These are phyloP conservation scores for Phytophthora crassamura DNA, from an alignment of 352 stramenopile genomes.

Conservation along the genomic window DNA sequence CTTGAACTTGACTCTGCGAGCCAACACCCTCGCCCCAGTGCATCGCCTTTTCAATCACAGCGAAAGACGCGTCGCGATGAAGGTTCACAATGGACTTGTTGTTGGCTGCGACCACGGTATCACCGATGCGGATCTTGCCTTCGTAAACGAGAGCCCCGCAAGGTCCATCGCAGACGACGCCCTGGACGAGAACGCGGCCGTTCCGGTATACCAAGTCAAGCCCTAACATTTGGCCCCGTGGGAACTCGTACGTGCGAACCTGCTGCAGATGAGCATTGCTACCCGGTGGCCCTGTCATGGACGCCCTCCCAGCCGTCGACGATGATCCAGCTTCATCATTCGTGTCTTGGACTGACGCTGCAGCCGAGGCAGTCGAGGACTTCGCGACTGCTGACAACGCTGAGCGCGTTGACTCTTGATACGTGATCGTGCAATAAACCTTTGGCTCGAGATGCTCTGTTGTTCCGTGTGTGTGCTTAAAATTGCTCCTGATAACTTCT, in stretches of 20 bases:
- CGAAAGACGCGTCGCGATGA: conserved; percentile 79
- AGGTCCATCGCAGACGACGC: conserved; percentile 68
- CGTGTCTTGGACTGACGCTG: conserved; percentile 16
- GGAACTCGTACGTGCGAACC: conserved; percentile 73
- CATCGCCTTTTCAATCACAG: conserved; percentile 75
- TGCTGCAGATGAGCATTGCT: conserved; percentile 48
- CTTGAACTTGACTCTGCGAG: conserved; percentile 19
- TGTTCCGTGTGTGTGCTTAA: conserved; percentile 38
- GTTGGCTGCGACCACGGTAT: conserved; percentile 81
- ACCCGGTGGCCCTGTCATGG: conserved; percentile 11
- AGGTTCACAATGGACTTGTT: conserved; percentile 84
- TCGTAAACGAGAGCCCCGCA: conserved; percentile 70
- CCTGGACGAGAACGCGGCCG: conserved; percentile 79
- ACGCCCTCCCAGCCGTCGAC: background rate
- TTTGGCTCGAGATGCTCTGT: conserved; percentile 56
- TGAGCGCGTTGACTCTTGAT: conserved; percentile 77
- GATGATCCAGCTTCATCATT: conserved; percentile 19
- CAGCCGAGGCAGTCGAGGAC: conserved; percentile 22
- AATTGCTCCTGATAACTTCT: conserved; percentile 46
- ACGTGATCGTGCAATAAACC: conserved; percentile 86
- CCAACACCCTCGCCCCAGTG: conserved; percentile 33
- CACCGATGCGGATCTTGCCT: conserved; percentile 77
- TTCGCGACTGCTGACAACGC: conserved; percentile 75
- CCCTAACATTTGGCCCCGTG: conserved; percentile 60
- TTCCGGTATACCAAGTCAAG: conserved; percentile 86